These are phyloP conservation scores for Protomyces gravidus DNA, from an alignment of 1,139 yeast genomes.

Conservation along the genomic window DNA sequence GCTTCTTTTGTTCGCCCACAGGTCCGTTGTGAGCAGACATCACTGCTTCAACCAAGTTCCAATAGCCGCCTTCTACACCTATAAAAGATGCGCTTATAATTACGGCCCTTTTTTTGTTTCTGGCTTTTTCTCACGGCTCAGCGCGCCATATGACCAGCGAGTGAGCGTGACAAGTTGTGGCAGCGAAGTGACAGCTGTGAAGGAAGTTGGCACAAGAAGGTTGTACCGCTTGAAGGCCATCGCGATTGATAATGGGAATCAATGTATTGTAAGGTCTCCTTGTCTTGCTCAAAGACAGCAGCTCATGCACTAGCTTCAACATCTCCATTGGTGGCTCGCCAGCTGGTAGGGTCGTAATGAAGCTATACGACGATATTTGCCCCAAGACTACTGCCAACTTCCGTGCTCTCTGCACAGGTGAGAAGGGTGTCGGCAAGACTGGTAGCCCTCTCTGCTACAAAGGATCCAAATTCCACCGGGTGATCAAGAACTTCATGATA, in stretches of 20 bases:
- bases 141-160: too few relatives aligned
- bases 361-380: constrained; percentile 49
- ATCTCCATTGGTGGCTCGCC: constrained; percentile 57
- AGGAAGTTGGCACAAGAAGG: too few relatives aligned
- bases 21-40: not conserved
- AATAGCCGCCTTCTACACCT: too few relatives aligned
- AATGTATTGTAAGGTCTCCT: too few relatives aligned
- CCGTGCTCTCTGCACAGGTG: constrained; percentile 85
- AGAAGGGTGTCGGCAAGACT: constrained; percentile 74
- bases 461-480: constrained; percentile 83
- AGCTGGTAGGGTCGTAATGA: constrained; percentile 66
- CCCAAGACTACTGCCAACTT: constrained; percentile 95
- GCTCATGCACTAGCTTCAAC: constrained; percentile 58
- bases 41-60: too few relatives aligned
- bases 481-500: constrained; percentile 79
- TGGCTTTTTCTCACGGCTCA: too few relatives aligned
- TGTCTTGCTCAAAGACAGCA: not conserved
- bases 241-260: too few relatives aligned
- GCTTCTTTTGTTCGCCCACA: constrained; percentile 9
- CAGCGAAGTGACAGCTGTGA: too few relatives aligned
- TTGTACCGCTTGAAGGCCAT: too few relatives aligned
- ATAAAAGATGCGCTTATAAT: too few relatives aligned
- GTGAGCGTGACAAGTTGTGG: too few relatives aligned
- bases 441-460: constrained; percentile 50
- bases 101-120: too few relatives aligned